Evolutionary conservation across 2,329 filamentous ascomycete genomes (phyloP).

Genomic region (Xylariaceae sp.): DNA sequence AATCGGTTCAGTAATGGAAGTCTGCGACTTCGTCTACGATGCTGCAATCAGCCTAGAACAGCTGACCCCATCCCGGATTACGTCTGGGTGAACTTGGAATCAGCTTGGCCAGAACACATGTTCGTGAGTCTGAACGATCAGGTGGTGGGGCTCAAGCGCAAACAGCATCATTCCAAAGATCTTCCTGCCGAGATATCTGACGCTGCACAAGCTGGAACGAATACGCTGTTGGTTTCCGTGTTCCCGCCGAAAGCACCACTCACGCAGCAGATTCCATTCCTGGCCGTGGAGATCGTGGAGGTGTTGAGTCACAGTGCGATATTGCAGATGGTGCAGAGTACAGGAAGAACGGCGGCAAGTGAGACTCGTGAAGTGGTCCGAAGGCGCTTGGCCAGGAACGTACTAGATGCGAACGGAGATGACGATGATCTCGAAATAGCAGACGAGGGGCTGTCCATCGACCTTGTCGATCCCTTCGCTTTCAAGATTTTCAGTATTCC

Average conservation of each 20-base stretch:
- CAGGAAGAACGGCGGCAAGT: constrained; percentile 38
- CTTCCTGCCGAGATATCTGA: constrained; percentile 70
- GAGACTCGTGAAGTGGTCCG: constrained; percentile 55
- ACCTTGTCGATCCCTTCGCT: constrained; percentile 63
- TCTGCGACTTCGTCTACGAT: constrained; percentile 63
- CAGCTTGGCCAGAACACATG: constrained; percentile 64
- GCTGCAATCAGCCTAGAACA: constrained; percentile 39
- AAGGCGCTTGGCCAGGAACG: constrained; percentile 34
- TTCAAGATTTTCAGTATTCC: constrained; percentile 62
- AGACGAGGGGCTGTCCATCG: constrained; percentile 53
- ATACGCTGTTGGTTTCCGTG: constrained; percentile 54
- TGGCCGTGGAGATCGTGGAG: constrained; percentile 67
- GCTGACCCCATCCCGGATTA: constrained; percentile 36
- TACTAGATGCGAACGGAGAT: constrained; percentile 32
- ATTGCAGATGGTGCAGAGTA: constrained; percentile 35
- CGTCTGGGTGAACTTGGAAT: constrained; percentile 60
- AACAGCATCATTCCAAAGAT: constrained; percentile 69
- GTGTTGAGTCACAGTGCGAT: constrained; percentile 45
- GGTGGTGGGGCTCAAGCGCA: constrained; percentile 56
- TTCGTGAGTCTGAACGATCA: constrained; percentile 63
- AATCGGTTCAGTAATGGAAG: constrained; percentile 46
- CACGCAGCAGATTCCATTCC: constrained; percentile 42
- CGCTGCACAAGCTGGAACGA: constrained; percentile 51
- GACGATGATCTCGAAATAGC: constrained; percentile 62
- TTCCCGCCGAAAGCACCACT: constrained; percentile 18